A percentile compares a stretch with the other conserved stretches of the same genome.
These are phyloP conservation scores for Copromyces sp. DNA, from an alignment of 495 filamentous ascomycete species.

Conservation along the genomic window DNA sequence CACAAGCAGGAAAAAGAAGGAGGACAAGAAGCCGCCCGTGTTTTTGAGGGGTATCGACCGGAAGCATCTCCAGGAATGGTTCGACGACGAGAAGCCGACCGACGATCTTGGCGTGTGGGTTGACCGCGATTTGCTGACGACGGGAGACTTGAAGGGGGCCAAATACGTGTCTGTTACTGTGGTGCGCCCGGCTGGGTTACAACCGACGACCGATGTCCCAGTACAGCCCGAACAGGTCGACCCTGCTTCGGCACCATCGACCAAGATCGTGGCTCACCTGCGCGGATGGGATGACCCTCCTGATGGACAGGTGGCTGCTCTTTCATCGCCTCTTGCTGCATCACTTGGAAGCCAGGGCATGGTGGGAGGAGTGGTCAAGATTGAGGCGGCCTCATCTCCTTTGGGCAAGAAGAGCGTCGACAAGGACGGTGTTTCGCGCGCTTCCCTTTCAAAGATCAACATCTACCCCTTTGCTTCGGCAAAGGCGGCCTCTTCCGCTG, in stretches of 20 bases:
- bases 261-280: slow-evolving; percentile 66
- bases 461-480: slow-evolving; percentile 65
- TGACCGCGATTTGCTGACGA: slow-evolving; percentile 60
- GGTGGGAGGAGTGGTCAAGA: slow-evolving; percentile 77
- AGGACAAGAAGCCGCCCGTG: slow-evolving; percentile 52
- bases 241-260: slow-evolving; percentile 46
- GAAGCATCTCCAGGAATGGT: slow-evolving; percentile 54
- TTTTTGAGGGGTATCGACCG: slow-evolving; percentile 73
- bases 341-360: slow-evolving; percentile 58
- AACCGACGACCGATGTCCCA: slow-evolving; percentile 63
- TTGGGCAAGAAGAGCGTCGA: slow-evolving; percentile 22
- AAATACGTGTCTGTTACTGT: slow-evolving; percentile 66
- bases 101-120: slow-evolving; percentile 73
- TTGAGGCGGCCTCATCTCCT: slow-evolving; percentile 51
- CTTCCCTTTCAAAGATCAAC: slow-evolving; percentile 46
- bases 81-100: slow-evolving; percentile 49
- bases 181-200: slow-evolving; percentile 68
- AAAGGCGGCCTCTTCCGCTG: slow-evolving; percentile 42
- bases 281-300: slow-evolving; percentile 78
- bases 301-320: slow-evolving; percentile 61
- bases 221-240: slow-evolving; percentile 55
- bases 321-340: slow-evolving; percentile 66
- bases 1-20: slow-evolving; percentile 51
- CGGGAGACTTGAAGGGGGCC: slow-evolving; percentile 59
- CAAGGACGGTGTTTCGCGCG: slow-evolving; percentile 18